A percentile compares a stretch with the other conserved stretches of the same genome.
phyloP scores from a whole-genome alignment of 1,139 yeast genomes.

The Candida pseudoviswanathii region DNA sequence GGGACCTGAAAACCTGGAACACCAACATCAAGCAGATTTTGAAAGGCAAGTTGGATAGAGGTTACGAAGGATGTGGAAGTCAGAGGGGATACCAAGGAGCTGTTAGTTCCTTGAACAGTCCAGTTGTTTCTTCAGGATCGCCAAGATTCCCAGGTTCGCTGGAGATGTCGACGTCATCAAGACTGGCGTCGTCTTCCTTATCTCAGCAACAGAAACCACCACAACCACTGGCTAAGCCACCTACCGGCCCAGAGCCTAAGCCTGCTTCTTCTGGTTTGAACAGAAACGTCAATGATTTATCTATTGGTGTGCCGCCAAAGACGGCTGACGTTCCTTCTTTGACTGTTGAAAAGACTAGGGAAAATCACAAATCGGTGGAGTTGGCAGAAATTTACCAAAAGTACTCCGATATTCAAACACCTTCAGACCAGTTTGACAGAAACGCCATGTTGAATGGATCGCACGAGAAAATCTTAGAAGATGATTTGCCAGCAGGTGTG shows the following conservation, averaged over 20 bases:
- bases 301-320: constrained; percentile 10
- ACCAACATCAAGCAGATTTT: constrained; percentile 62
- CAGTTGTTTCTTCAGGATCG: constrained; percentile 18
- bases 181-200: constrained; percentile 7
- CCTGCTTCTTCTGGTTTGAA: constrained; percentile 9
- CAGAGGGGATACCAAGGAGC: constrained; percentile 64
- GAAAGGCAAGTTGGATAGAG: constrained; percentile 63
- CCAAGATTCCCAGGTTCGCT: constrained; percentile 10
- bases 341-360: constrained; percentile 3
- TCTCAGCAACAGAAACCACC: neutral
- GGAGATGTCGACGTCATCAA: constrained; percentile 2
- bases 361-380: constrained; percentile 39
- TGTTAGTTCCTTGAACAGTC: constrained; percentile 45
- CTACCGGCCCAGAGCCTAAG: constrained; percentile 10
- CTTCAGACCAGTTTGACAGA: constrained; percentile 42
- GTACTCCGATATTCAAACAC: constrained; percentile 43
- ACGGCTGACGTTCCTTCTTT: neutral
- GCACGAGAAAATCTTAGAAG: constrained; percentile 37
- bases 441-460: constrained; percentile 41
- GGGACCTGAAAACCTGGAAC: constrained; percentile 78
- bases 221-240: neutral
- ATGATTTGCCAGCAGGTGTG: constrained; percentile 35
- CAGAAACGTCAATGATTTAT: constrained; percentile 14
- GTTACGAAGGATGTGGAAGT: constrained; percentile 86
- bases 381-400: constrained; percentile 50